These are phyloP conservation scores for Trametes elegans DNA, from an alignment of 768 basidiomycete genomes.

Conservation along the genomic window DNA sequence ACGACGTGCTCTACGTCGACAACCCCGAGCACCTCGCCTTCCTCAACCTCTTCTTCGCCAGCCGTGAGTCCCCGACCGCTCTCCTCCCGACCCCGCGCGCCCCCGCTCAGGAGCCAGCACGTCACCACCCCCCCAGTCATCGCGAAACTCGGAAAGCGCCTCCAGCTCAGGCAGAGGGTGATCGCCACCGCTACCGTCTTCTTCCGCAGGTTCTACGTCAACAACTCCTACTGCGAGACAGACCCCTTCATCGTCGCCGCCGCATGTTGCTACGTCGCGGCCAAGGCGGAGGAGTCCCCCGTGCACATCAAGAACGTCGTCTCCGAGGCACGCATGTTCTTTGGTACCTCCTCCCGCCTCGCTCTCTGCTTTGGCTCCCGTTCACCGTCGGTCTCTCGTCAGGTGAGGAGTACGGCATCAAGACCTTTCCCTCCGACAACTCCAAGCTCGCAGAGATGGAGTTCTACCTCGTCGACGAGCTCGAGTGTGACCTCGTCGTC, in stretches of 20 bases:
- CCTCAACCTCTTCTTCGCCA: slow-evolving; percentile 86
- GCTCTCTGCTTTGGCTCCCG: slow-evolving; percentile 40
- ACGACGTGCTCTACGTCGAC: slow-evolving; percentile 78
- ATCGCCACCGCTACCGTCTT: slow-evolving; percentile 94
- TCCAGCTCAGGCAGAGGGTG: slow-evolving; percentile 82
- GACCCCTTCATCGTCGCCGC: slow-evolving; percentile 92
- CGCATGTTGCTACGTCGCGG: slow-evolving; percentile 93
- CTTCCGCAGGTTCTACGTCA: slow-evolving; percentile 95
- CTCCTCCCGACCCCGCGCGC: not conserved
- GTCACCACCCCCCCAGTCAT: slow-evolving; percentile 52
- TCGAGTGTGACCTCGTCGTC: slow-evolving; percentile 89
- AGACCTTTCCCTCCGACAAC: slow-evolving; percentile 84
- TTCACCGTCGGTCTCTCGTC: not conserved
- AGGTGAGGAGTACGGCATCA: slow-evolving; percentile 70
- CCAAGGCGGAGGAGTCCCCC: slow-evolving; percentile 96
- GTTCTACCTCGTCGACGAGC: slow-evolving; percentile 95
- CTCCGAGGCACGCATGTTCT: slow-evolving; percentile 74
- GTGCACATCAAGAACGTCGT: slow-evolving; percentile 93
- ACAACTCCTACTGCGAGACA: slow-evolving; percentile 93
- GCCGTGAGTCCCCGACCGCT: slow-evolving; percentile 46
- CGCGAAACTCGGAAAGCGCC: slow-evolving; percentile 81
- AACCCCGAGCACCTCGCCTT: slow-evolving; percentile 77
- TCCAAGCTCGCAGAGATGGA: slow-evolving; percentile 98
- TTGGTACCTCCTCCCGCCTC: slow-evolving; percentile 36
- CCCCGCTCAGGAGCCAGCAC: not conserved